A percentile compares a stretch with the other conserved stretches of the same genome.
phyloP scores from a whole-genome alignment of 345 rosid species.

The Salix arbutifolia region DNA sequence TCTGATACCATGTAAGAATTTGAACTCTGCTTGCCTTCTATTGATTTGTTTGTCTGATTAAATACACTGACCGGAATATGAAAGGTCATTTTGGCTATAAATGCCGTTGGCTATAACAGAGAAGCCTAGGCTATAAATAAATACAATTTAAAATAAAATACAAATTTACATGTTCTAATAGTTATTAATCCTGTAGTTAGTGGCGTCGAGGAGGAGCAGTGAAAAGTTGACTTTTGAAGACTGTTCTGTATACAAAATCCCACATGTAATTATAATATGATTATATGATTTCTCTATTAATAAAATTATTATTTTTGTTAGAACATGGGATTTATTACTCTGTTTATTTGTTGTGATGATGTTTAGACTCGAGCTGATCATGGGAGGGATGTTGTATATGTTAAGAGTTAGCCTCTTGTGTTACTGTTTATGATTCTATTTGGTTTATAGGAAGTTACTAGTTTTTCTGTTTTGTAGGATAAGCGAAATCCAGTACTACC shows the following conservation, averaged over 20 bases:
- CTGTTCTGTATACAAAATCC: conserved; percentile 72
- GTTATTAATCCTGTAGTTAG: conserved; percentile 32
- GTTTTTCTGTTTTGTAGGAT: conserved; percentile 39
- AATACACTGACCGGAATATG: too few relatives aligned
- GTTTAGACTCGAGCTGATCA: conserved; percentile 89
- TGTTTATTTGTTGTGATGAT: conserved; percentile 3
- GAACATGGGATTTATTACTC: background rate
- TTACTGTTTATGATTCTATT: background rate
- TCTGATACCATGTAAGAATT: too few relatives aligned
- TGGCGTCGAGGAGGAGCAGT: conserved; percentile 82
- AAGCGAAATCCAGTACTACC: conserved; percentile 66
- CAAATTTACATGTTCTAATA: too few relatives aligned
- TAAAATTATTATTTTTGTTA: background rate
- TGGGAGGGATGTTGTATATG: conserved; percentile 66
- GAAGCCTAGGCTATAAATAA: too few relatives aligned
- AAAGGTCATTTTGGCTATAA: too few relatives aligned
- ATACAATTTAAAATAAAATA: too few relatives aligned
- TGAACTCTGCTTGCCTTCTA: too few relatives aligned
- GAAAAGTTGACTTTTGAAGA: conserved; percentile 86
- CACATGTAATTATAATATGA: conserved; percentile 47
- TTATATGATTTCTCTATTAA: background rate
- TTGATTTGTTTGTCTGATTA: too few relatives aligned
- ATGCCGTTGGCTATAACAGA: too few relatives aligned
- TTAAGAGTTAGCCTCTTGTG: conserved; percentile 58
- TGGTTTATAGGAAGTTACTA: background rate